Evolutionary conservation across 805 yeast species (phyloP).

Genomic region (Kodamaea neixiangensis): DNA sequence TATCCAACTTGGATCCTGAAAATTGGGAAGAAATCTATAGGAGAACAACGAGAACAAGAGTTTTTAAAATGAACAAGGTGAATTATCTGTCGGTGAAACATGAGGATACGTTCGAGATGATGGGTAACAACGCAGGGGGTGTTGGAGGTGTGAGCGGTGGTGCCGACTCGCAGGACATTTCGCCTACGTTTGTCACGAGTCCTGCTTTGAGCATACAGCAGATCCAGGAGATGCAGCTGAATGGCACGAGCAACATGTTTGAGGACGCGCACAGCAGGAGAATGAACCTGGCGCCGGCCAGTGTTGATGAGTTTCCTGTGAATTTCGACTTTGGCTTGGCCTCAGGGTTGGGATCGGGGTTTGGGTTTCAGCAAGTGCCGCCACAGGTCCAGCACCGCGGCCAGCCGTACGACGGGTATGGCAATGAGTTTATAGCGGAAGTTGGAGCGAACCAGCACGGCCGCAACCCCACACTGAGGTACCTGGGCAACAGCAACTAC

Average conservation of each 20-base stretch:
- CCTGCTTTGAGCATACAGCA: background rate
- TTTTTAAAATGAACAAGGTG: background rate
- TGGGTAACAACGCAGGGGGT: background rate
- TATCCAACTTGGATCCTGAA: background rate
- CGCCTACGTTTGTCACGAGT: conserved; percentile 2
- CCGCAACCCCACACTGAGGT: background rate
- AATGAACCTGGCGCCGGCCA: conserved; percentile 3
- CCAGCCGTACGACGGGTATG: background rate
- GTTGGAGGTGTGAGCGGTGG: background rate
- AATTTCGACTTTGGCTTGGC: conserved; percentile 26
- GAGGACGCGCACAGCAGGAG: background rate
- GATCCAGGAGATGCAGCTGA: background rate
- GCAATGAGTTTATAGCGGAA: conserved; percentile 7
- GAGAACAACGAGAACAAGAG: background rate
- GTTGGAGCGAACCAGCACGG: background rate
- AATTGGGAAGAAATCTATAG: background rate
- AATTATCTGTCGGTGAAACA: background rate
- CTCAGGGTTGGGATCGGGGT: conserved; percentile 10
- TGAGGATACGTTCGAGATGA: background rate
- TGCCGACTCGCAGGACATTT: background rate
- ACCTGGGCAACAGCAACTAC: background rate
- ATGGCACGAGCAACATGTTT: background rate
- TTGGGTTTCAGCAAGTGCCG: background rate
- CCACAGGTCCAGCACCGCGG: background rate
- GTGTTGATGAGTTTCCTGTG: conserved; percentile 18